Conservation (phyloP, 2,329 filamentous ascomycete species). For the Meredithiella fracta region DNA sequence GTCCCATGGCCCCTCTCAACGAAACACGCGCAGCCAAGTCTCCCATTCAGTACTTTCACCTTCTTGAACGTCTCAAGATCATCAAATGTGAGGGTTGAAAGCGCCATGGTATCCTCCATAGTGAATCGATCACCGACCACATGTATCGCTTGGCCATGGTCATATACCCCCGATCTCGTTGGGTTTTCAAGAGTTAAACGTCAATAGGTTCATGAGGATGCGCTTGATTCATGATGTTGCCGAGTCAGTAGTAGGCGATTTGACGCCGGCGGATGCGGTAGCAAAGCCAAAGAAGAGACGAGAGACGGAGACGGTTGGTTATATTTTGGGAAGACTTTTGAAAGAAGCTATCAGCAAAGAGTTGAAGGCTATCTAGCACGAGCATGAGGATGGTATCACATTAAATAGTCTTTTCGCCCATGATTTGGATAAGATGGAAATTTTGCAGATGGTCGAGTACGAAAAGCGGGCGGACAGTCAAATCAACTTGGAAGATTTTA, state of each 20-base stretch:
- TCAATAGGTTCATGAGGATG: constrained; percentile 82
- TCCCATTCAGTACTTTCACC: constrained; percentile 82
- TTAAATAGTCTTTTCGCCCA: constrained; percentile 80
- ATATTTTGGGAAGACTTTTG: constrained; percentile 61
- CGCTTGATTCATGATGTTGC: constrained; percentile 96
- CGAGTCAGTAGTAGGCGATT: constrained; percentile 89
- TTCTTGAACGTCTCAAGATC: constrained; percentile 86
- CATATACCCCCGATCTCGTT: constrained; percentile 75
- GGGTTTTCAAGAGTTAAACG: constrained; percentile 47
- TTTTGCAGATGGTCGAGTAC: constrained; percentile 94
- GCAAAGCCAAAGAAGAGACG: constrained; percentile 71
- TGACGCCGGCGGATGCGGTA: constrained; percentile 84
- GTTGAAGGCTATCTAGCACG: constrained; percentile 71
- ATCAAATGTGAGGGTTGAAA: constrained; percentile 94
- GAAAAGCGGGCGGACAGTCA: constrained; percentile 52
- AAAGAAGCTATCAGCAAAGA: constrained; percentile 52
- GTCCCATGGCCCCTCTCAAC: constrained; percentile 24
- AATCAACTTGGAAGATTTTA: constrained; percentile 74
- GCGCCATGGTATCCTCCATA: constrained; percentile 59
- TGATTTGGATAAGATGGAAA: constrained; percentile 92
- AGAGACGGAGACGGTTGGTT: constrained; percentile 83
- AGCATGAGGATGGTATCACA: constrained; percentile 82
- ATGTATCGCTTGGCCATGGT: constrained; percentile 99
- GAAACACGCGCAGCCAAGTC: constrained; percentile 42
- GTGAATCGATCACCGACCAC: constrained; percentile 91